Conservation (phyloP, 108 stramenopile species). For the Aurantiochytrium sp. region DNA sequence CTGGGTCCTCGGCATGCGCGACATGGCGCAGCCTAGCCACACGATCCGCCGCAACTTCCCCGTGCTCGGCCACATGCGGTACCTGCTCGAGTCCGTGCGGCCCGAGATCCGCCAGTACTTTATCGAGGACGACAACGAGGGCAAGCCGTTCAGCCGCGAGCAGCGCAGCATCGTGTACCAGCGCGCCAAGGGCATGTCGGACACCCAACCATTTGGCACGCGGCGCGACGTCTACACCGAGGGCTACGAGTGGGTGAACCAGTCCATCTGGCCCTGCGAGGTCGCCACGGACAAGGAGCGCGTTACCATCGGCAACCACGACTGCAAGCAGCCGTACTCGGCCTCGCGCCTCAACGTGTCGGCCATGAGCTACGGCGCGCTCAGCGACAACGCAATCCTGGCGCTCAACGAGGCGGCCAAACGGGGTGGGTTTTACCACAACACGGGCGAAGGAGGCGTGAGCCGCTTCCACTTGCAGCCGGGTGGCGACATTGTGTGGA, state of each 20-base stretch:
- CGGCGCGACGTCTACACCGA: constrained; percentile 50
- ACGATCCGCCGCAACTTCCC: constrained; percentile 76
- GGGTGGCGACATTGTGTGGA: constrained; percentile 80
- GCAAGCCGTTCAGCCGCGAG: constrained; percentile 63
- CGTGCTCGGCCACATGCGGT: constrained; percentile 72
- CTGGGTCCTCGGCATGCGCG: constrained; percentile 68
- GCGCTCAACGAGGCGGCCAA: constrained; percentile 71
- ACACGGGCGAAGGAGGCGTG: constrained; percentile 82
- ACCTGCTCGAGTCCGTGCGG: constrained; percentile 73
- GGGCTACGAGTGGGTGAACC: constrained; percentile 75
- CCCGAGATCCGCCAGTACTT: constrained; percentile 77
- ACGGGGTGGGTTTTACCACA: constrained; percentile 74
- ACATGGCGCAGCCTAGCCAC: constrained; percentile 66
- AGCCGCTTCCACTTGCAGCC: constrained; percentile 62
- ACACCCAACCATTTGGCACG: constrained; percentile 68
- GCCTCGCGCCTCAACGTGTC: constrained; percentile 70
- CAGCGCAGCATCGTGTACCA: constrained; percentile 68
- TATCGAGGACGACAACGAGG: constrained; percentile 71
- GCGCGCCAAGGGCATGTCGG: constrained; percentile 59
- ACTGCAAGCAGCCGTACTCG: constrained; percentile 64
- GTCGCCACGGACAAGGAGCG: constrained; percentile 45
- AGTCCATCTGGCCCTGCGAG: constrained; percentile 63
- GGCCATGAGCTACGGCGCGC: constrained; percentile 80
- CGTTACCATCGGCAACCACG: constrained; percentile 55
- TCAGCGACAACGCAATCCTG: constrained; percentile 71